These are phyloP conservation scores for Pestalotiopsis sp. DNA, from an alignment of 2,329 filamentous ascomycete genomes.

Conservation along the genomic window DNA sequence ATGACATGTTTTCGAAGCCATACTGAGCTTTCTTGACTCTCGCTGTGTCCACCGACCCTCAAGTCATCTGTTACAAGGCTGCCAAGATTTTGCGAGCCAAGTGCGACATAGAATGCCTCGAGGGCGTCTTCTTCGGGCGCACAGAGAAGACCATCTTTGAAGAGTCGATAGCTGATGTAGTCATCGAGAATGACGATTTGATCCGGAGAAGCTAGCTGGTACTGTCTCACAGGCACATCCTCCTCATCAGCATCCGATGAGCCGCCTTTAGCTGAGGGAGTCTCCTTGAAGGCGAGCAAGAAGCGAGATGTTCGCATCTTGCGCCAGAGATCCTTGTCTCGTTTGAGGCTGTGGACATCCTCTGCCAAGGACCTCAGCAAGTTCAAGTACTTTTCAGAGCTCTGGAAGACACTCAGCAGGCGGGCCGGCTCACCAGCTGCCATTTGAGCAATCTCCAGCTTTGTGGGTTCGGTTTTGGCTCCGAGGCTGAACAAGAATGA, in stretches of 20 bases:
- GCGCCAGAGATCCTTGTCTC: slow-evolving; percentile 76
- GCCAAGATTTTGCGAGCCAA: slow-evolving; percentile 79
- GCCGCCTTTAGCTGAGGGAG: slow-evolving; percentile 52
- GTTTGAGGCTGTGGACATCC: slow-evolving; percentile 69
- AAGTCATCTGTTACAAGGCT: slow-evolving; percentile 78
- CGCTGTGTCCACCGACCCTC: slow-evolving; percentile 66
- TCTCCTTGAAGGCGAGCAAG: slow-evolving; percentile 81
- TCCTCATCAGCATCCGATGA: slow-evolving; percentile 60
- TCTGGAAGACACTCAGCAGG: slow-evolving; percentile 78
- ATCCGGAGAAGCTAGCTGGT: slow-evolving; percentile 72
- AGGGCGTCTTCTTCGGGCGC: slow-evolving; percentile 88
- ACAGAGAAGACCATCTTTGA: slow-evolving; percentile 81
- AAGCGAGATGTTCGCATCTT: slow-evolving; percentile 78
- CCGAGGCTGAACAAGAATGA: slow-evolving; percentile 86
- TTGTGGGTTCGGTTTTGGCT: slow-evolving; percentile 89
- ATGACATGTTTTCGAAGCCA: slow-evolving; percentile 80
- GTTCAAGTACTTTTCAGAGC: slow-evolving; percentile 82
- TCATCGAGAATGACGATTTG: slow-evolving; percentile 84
- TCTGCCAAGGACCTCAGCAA: slow-evolving; percentile 82
- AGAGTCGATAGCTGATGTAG: slow-evolving; percentile 84
- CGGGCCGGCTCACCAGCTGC: slow-evolving; percentile 83
- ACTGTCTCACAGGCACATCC: slow-evolving; percentile 71
- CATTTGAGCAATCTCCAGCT: slow-evolving; percentile 79
- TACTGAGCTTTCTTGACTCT: slow-evolving; percentile 70
- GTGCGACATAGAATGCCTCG: slow-evolving; percentile 80